Conservation (phyloP, 1,284 basidiomycete species). For the Agroathelia rolfsii region DNA sequence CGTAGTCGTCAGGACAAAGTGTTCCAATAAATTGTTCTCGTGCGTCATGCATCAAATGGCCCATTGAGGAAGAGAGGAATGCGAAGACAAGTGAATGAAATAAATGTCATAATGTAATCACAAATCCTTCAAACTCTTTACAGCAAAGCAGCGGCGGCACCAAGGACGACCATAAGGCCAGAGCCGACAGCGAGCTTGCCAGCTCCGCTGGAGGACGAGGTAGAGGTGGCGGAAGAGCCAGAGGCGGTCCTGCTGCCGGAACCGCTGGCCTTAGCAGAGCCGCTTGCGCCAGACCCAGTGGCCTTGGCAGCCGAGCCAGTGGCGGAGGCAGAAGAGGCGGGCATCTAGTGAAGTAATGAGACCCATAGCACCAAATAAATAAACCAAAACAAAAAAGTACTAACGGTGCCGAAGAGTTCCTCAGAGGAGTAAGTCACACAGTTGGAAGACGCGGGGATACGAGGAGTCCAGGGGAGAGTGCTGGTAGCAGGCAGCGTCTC, state of each 20-base stretch:
- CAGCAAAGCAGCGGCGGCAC: background rate
- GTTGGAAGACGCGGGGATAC: conserved; percentile 49
- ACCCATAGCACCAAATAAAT: too few species aligned
- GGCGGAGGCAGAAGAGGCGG: background rate
- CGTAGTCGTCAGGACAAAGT: too few species aligned
- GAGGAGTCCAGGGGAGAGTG: conserved; percentile 51
- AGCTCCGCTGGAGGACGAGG: background rate
- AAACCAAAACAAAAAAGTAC: conserved; percentile 20
- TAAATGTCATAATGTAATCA: conserved; percentile 16
- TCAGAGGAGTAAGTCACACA: conserved; percentile 49
- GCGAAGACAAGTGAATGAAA: conserved; percentile 27
- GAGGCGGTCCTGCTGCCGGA: background rate
- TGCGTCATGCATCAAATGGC: too few species aligned
- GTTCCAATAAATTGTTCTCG: too few species aligned
- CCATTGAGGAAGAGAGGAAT: too few species aligned
- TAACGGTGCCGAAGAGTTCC: conserved; percentile 35
- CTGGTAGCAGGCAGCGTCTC: conserved; percentile 47
- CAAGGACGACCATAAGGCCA: conserved; percentile 1
- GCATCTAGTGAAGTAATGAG: too few species aligned
- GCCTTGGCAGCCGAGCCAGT: background rate
- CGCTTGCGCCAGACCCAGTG: background rate
- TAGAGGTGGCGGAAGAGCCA: background rate
- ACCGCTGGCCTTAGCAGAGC: background rate
- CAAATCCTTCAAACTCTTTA: too few species aligned
- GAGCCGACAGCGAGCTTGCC: background rate